Base-by-base conservation (phyloP, 768 basidiomycete genomes). In the Clitopilus passeckerianus region DNA sequence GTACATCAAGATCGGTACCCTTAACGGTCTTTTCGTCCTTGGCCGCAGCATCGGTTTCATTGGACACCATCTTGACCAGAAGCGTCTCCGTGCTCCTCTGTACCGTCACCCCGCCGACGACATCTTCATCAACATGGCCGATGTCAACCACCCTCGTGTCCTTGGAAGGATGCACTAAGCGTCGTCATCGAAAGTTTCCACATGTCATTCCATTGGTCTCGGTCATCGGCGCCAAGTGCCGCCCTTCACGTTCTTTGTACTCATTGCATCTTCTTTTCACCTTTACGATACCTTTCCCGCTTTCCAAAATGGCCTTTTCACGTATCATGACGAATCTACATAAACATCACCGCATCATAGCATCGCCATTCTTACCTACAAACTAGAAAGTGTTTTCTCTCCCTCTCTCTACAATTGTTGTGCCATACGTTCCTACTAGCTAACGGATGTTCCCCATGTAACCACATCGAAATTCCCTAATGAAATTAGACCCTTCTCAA, bases 31-130 rank as follows among this genome's bases (percentile, higher is more conserved):
- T 60, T 98, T 98, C 77, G 96, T 99, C 52, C 87, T 98, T 57
- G 96, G 96, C 53, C 92, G 96, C 65, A 93, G 91, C 73, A 97
- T 97, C 72, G 96, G 95, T 64, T 97, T 98, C 85, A 94, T 96
- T 67, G 94, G 94, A 41, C 93, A 93, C 78, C 92, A 92, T 71
- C 86, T 95, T 54, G 96, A 98, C 79, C 96, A 98, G 83, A 95
- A 95, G 83, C 85, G 94, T 65, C 85, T 96, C 70, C 86, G 89
- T 62, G 93, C 93, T 35, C 92, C 93, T 46, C 80, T 98, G 57
- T 96, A 98, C 85, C 88, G 95, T 64, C 93, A 92, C 76, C 94
- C 94, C 62, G 91, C 93, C 2, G 94, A 95, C 73, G 93, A 95
- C 70, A 94, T 95, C 78, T 94, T 93, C 75, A 95, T 95, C 82